Evolutionary conservation across 2,329 filamentous ascomycete genomes (phyloP).

Genomic region (Stachybotrys chartarum): DNA sequence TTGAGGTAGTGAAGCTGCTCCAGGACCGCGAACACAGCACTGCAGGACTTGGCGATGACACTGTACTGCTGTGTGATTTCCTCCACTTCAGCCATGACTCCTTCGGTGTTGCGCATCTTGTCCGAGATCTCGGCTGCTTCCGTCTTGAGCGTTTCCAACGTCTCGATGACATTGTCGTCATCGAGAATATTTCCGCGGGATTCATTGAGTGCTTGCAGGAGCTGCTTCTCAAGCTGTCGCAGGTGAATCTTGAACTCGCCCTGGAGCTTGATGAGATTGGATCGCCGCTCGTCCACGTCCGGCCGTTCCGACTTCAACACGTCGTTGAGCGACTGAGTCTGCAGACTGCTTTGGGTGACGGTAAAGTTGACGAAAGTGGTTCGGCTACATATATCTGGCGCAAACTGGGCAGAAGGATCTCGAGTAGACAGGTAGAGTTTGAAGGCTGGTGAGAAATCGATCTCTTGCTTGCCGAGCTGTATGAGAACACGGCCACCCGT

Average conservation of each 20-base stretch:
- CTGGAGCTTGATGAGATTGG: constrained; percentile 96
- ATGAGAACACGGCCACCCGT: constrained; percentile 97
- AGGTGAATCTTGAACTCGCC: constrained; percentile 99
- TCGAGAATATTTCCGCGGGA: constrained; percentile 97
- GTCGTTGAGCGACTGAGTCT: constrained; percentile 95
- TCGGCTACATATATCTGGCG: constrained; percentile 94
- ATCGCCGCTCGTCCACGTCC: constrained; percentile 91
- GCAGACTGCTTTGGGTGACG: constrained; percentile 95
- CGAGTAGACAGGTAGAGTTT: constrained; percentile 91
- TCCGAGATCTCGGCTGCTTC: constrained; percentile 92
- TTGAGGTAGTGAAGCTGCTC: constrained; percentile 98
- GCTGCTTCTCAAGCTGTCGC: constrained; percentile 85
- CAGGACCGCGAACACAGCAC: constrained; percentile 91
- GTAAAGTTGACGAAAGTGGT: constrained; percentile 99
- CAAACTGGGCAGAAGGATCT: constrained; percentile 91
- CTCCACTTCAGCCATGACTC: constrained; percentile 96
- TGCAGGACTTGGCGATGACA: constrained; percentile 89
- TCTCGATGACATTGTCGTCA: constrained; percentile 97
- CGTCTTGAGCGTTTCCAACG: constrained; percentile 93
- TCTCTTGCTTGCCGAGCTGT: constrained; percentile 96
- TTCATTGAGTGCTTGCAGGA: constrained; percentile 92
- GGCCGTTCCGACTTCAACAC: constrained; percentile 96
- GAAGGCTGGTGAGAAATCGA: constrained; percentile 96
- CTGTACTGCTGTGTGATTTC: constrained; percentile 92
- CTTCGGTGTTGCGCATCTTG: constrained; percentile 95